Percentiles rank a stretch among this genome's conserved stretches.
Conservation (phyloP, 2,329 filamentous ascomycete genomes). For the Ophiocordyceps camponoti-leonardi region DNA sequence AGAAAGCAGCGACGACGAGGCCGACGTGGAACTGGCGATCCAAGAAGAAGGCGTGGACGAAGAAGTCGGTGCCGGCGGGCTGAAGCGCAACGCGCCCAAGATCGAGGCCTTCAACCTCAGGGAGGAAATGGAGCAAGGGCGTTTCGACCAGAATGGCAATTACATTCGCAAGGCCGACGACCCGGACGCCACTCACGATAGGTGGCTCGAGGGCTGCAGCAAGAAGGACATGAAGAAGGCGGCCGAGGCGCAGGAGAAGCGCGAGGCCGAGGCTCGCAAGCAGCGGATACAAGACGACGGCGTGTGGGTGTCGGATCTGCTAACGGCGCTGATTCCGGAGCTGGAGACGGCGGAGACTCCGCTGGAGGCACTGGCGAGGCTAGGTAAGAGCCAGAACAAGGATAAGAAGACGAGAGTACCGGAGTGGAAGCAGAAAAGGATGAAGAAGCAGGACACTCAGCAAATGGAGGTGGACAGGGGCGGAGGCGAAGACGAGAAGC, state of each 20-base stretch:
- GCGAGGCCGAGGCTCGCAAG: slow-evolving; percentile 59
- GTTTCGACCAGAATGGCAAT: slow-evolving; percentile 82
- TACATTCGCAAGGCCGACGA: slow-evolving; percentile 80
- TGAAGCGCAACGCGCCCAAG: slow-evolving; percentile 85
- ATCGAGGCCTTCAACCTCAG: slow-evolving; percentile 94
- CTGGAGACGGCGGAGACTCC: slow-evolving; percentile 72
- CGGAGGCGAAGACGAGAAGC: slow-evolving; percentile 43
- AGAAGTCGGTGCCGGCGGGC: slow-evolving; percentile 75
- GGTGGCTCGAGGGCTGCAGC: slow-evolving; percentile 80
- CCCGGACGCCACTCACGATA: slow-evolving; percentile 78
- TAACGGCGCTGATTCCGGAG: slow-evolving; percentile 53
- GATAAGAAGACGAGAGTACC: slow-evolving; percentile 32
- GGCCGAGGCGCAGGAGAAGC: slow-evolving; percentile 70
- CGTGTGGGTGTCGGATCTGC: slow-evolving; percentile 53
- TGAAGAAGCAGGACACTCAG: too few relatives aligned
- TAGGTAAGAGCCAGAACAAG: slow-evolving; percentile 52
- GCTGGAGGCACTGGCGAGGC: slow-evolving; percentile 68
- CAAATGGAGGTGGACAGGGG: too few relatives aligned
- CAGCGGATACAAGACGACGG: slow-evolving; percentile 60
- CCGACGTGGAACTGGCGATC: slow-evolving; percentile 53
- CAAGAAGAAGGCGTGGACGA: slow-evolving; percentile 66
- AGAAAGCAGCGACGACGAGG: slow-evolving; percentile 42
- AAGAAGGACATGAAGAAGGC: slow-evolving; percentile 89
- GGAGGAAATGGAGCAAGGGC: slow-evolving; percentile 76
- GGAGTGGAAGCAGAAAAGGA: slow-evolving; percentile 55